Base-by-base conservation (phyloP, 1,284 basidiomycete species). In the Rhodotorula sp. region DNA sequence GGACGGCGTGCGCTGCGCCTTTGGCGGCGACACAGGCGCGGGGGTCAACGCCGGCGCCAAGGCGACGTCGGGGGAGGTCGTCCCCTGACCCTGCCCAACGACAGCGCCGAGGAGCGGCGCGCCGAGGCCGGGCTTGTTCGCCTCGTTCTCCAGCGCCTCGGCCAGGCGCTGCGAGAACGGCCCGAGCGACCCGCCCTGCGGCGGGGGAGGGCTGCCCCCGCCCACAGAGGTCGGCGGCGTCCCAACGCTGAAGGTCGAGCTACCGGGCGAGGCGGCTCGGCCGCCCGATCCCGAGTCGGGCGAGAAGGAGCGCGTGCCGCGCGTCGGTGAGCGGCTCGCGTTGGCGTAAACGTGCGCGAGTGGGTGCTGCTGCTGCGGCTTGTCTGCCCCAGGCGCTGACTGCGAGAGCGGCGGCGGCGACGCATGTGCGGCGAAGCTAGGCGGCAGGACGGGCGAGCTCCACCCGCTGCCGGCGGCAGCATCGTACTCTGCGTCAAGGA, bases 131-230 rank as follows among this genome's bases (percentile, higher is more conserved):
- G 60, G 66, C 41, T 75, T 73, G 62, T 44, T 70, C 54, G 69
- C 69, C 57, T 73, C 70, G 44, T 62, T 62, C 64, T 76, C 75
- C 55, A 76, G 62, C 25, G 75, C 75, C 22, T 74, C 72, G 56
- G 70, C 58, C 13, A 76, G 61, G 15, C 65, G 59, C 56, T 76
- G 17, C 63, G 59, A 3, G 50, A 46, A 44, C 10, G 48, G 36
- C 1, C 55, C 48, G 53, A 34, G 39, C 29, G 53, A 54, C 4
- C 39, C 62, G 8, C 44, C 21, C 44, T 44, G 44, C 19, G 53
- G 21, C 29, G 41, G 61, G 22, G 66, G 32, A 1, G 63, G 62
- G 36, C 67, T 67, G 19, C 64, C 60, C 13, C 62, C 56, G 22
- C 59, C 57, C 12, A 60, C 53, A 6, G 63, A 64, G 32, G 69